phyloP scores from a whole-genome alignment of 768 basidiomycete species.

The Lactifluus volemus region DNA sequence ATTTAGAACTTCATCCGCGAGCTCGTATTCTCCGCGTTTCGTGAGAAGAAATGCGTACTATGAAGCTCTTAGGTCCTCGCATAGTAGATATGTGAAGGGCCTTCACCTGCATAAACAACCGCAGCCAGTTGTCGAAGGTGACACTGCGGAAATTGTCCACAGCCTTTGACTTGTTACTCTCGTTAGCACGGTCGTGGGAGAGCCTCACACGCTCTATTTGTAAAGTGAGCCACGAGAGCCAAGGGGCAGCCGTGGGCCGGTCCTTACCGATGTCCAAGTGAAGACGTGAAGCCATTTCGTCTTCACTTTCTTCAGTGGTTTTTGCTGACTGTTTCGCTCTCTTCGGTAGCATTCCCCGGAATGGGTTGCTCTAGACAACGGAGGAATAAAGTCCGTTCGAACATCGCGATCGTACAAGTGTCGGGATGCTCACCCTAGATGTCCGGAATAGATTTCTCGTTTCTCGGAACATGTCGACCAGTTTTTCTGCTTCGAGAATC shows the following conservation, averaged over 20 bases:
- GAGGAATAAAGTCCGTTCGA: neutral
- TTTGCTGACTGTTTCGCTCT: slow-evolving; percentile 27
- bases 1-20: slow-evolving; percentile 66
- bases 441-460: slow-evolving; percentile 77
- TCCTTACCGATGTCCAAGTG: slow-evolving; percentile 63
- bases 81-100: neutral
- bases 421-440: slow-evolving; percentile 44
- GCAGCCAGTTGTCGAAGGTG: slow-evolving; percentile 77
- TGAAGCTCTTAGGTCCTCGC: neutral
- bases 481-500: slow-evolving; percentile 74
- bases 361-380: slow-evolving; percentile 39
- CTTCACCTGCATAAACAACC: slow-evolving; percentile 72
- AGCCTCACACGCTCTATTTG: slow-evolving; percentile 48
- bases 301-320: slow-evolving; percentile 50
- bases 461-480: slow-evolving; percentile 85
- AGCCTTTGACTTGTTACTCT: slow-evolving; percentile 32
- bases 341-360: slow-evolving; percentile 62
- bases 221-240: neutral
- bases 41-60: slow-evolving; percentile 75
- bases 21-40: slow-evolving; percentile 48
- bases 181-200: slow-evolving; percentile 39
- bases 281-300: slow-evolving; percentile 66
- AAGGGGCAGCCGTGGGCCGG: neutral
- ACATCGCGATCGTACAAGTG: neutral
- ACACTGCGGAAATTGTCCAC: slow-evolving; percentile 74